A percentile compares a stretch with the other conserved stretches of the same genome.
These are phyloP conservation scores for Diaporthe humulicola DNA, from an alignment of 2,329 filamentous ascomycete genomes.

Conservation along the genomic window DNA sequence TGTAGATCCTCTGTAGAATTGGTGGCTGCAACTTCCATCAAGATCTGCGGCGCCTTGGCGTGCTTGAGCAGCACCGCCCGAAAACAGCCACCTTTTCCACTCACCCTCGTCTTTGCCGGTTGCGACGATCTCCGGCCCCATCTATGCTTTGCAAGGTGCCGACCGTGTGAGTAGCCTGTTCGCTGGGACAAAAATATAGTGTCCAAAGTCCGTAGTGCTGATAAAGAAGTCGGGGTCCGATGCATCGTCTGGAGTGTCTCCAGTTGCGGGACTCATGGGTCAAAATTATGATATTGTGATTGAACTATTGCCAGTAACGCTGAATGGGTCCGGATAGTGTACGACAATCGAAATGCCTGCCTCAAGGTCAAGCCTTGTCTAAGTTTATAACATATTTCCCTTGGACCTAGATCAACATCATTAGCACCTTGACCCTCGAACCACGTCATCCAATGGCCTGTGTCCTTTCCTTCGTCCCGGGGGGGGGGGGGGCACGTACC, in stretches of 20 bases:
- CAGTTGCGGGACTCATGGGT: neutral
- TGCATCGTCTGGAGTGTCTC: neutral
- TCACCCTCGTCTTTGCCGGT: neutral
- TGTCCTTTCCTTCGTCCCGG: too few species aligned
- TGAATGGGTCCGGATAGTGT: neutral
- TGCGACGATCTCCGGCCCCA: neutral
- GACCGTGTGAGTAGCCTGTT: neutral
- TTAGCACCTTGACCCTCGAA: neutral
- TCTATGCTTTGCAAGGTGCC: neutral
- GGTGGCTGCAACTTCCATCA: neutral
- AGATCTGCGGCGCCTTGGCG: neutral
- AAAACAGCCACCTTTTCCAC: neutral
- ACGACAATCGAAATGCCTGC: neutral
- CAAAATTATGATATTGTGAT: neutral
- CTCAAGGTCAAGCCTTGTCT: slow-evolving; percentile 19
- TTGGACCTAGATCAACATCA: slow-evolving; percentile 9
- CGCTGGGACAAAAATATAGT: too few species aligned
- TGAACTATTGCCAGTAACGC: neutral
- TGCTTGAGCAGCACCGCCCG: neutral
- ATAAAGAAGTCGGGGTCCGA: neutral
- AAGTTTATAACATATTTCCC: slow-evolving; percentile 39
- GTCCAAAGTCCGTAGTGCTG: too few species aligned
- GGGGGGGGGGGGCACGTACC: slow-evolving; percentile 24
- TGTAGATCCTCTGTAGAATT: neutral
- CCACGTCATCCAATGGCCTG: neutral